Evolutionary conservation across 2,329 filamentous ascomycete genomes (phyloP).

Genomic region (Xylariaceae sp.): DNA sequence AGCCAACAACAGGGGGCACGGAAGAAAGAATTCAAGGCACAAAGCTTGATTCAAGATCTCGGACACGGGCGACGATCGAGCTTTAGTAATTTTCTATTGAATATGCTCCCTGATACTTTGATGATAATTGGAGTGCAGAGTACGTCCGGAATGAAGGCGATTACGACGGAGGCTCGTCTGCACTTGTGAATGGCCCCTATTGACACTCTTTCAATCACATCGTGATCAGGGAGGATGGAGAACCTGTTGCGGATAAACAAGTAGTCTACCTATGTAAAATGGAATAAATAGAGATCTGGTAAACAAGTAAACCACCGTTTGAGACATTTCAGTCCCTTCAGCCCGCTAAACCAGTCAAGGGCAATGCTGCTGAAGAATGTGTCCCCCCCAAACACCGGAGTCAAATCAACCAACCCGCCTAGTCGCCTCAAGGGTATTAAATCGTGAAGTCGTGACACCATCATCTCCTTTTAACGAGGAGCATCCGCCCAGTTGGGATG

Average conservation of each 20-base stretch:
- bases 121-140: too few species aligned
- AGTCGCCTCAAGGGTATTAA: neutral
- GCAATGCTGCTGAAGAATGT: neutral
- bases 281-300: neutral
- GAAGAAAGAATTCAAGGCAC: neutral
- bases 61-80: too few species aligned
- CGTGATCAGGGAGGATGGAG: neutral
- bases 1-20: neutral
- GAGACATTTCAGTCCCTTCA: neutral
- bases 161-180: too few species aligned
- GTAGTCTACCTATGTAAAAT: neutral
- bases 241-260: neutral
- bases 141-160: too few species aligned
- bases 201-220: neutral
- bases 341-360: neutral
- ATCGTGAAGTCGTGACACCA: neutral
- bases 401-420: neutral
- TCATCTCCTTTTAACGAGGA: conserved; percentile 7
- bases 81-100: too few species aligned
- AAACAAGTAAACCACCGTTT: neutral
- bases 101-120: too few species aligned
- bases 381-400: neutral
- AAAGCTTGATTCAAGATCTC: too few species aligned
- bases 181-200: too few species aligned
- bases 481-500: conserved; percentile 52